Conservation (phyloP, 2,329 filamentous ascomycete genomes). For the Aureobasidium sp. region DNA sequence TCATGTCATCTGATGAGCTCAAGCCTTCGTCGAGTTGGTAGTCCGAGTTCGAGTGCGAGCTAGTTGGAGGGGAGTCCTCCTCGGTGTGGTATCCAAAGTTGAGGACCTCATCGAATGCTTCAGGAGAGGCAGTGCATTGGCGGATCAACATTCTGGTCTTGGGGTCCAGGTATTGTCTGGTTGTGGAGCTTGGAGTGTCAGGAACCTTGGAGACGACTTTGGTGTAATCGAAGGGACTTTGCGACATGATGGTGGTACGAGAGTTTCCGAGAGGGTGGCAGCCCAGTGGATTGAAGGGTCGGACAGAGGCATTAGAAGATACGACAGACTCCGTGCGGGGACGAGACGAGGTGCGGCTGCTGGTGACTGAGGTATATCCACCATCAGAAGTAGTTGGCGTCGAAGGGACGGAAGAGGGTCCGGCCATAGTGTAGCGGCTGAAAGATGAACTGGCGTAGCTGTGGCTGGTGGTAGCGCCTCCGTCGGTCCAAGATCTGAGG, state of each 20-base stretch:
- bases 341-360: neutral
- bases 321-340: neutral
- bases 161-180: conserved; percentile 77
- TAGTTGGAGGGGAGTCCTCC: neutral
- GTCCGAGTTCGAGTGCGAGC: neutral
- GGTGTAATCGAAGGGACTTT: neutral
- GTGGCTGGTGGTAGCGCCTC: neutral
- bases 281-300: neutral
- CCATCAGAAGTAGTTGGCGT: neutral
- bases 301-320: neutral
- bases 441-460: neutral
- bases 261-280: neutral
- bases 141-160: conserved; percentile 81
- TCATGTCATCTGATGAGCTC: conserved; percentile 10
- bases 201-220: neutral
- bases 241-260: neutral
- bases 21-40: neutral
- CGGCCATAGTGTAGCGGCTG: neutral
- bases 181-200: neutral
- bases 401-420: neutral
- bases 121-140: conserved; percentile 77
- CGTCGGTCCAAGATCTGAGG: conserved; percentile 5
- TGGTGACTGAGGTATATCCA: neutral
- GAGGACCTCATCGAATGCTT: conserved; percentile 92
- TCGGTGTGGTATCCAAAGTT: conserved; percentile 76